Evolutionary conservation across 1,284 basidiomycete species (phyloP).

Genomic region (Singerocomus inundabilis): DNA sequence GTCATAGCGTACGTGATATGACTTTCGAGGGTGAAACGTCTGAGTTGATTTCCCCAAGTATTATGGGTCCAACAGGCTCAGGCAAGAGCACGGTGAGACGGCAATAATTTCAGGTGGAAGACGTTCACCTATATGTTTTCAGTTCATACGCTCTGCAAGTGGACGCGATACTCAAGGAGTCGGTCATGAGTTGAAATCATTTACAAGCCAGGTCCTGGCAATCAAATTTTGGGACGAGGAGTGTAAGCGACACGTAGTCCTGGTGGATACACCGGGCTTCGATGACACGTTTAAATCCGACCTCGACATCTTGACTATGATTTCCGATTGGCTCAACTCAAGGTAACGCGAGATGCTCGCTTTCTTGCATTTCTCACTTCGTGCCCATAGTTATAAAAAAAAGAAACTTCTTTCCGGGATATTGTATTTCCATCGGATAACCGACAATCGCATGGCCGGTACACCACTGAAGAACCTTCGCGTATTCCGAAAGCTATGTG

Average conservation of each 20-base stretch:
- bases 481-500: conserved; percentile 9
- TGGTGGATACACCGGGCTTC: conserved; percentile 26
- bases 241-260: conserved; percentile 4
- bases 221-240: conserved; percentile 10
- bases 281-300: conserved; percentile 19
- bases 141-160: too few relatives aligned
- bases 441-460: conserved; percentile 44
- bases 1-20: conserved; percentile 24
- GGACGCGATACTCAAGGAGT: too few relatives aligned
- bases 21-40: background rate
- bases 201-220: conserved; percentile 13
- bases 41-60: conserved; percentile 6
- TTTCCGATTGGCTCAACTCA: conserved; percentile 26
- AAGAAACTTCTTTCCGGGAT: conserved; percentile 40
- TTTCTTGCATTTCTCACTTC: background rate
- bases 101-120: too few relatives aligned
- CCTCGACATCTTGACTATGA: conserved; percentile 21
- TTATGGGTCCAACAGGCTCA: conserved; percentile 29
- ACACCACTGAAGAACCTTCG: conserved; percentile 41
- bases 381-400: conserved; percentile 32
- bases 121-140: too few relatives aligned
- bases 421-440: conserved; percentile 50
- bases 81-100: too few relatives aligned
- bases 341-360: conserved; percentile 6
- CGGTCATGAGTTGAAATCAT: conserved; percentile 14